Percentiles rank a stretch among this genome's conserved stretches.
Conservation (phyloP, 805 yeast species). For the Candida yuanshanica region DNA sequence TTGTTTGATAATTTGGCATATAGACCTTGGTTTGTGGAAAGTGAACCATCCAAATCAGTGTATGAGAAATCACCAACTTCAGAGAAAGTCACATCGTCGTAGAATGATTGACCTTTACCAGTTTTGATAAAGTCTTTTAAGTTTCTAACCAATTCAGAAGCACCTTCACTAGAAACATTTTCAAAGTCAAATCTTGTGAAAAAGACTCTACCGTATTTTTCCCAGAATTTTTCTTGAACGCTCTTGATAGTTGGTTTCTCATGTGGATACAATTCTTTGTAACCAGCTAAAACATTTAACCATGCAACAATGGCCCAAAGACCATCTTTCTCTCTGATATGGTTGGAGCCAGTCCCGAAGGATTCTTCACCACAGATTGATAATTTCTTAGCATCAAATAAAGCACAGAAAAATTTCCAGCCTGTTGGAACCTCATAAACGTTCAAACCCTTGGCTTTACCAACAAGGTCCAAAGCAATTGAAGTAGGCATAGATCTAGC, state of each 20-base stretch:
- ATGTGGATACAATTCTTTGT: slow-evolving; percentile 52
- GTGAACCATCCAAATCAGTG: slow-evolving; percentile 92
- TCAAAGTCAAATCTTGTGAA: slow-evolving; percentile 95
- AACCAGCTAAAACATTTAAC: slow-evolving; percentile 90
- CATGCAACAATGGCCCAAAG: slow-evolving; percentile 97
- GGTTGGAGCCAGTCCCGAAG: slow-evolving; percentile 97
- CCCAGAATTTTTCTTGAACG: slow-evolving; percentile 86
- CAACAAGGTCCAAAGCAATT: slow-evolving; percentile 89
- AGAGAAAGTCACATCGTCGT: slow-evolving; percentile 44
- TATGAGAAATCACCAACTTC: slow-evolving; percentile 88
- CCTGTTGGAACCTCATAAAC: slow-evolving; percentile 97
- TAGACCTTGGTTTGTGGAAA: slow-evolving; percentile 83
- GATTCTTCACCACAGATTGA: slow-evolving; percentile 98
- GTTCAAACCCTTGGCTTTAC: slow-evolving; percentile 63
- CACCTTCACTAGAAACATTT: slow-evolving; percentile 71
- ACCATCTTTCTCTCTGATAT: slow-evolving; percentile 96
- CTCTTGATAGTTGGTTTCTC: slow-evolving; percentile 61
- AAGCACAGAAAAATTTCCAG: slow-evolving; percentile 96
- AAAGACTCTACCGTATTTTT: slow-evolving; percentile 90
- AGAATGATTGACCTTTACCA: slow-evolving; percentile 34
- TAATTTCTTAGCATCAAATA: slow-evolving; percentile 87
- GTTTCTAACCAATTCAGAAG: slow-evolving; percentile 56
- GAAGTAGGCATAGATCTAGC: slow-evolving; percentile 98
- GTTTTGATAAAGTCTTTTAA: slow-evolving; percentile 36
- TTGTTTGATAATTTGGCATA: slow-evolving; percentile 79